Evolutionary conservation across 257 asterid genomes (phyloP), one percentile per base, ranked within the genome.

Genomic region (Solanum appendiculatum): DNA sequence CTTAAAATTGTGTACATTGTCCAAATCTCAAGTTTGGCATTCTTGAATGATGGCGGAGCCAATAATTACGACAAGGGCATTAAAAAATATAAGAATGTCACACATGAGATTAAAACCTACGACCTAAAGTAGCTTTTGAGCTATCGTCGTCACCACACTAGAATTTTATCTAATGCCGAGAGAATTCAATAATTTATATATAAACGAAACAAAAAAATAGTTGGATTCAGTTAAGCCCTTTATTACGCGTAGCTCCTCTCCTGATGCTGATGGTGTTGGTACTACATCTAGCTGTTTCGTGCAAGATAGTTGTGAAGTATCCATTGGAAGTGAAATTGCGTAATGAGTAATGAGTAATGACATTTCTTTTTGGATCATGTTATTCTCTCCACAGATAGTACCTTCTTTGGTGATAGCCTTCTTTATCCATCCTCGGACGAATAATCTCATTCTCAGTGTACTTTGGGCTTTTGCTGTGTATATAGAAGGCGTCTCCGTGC

Each of bases 381-480:
- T 42, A 27, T 86, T 36, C 85, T 82, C 72, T 81, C 66, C 48
- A 58, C 88, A 95, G 98, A 91, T 90, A 29, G 94, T 85, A 66
- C 98, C 98, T 64, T 84, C 90, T 87, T 96, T 93, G 13, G 82
- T 94, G 86, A 89, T 95, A 44, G 96, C 98, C 23, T 0, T 94
- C 20, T 66, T 95, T 78, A 60, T 95, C 87, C 96, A 95, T 90
- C 98, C 98, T n/a, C 63, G 78, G 91, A 91, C 95, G 2, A 66
- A 64, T 29, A 93, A 95, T 85, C 74, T 78, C 8, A 58, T 92
- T 84, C 88, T 82, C 68, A 91, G 98, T 42, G 87, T 97, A 60
- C 89, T 93, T 37, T 97, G 99, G 99, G 98, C 97, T 1, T 94
- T 95, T 87, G 88, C 97, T 23, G 94, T 93, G 33, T 97, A 97